A percentile compares a stretch with the other conserved stretches of the same genome.
Evolutionary conservation across 2,329 filamentous ascomycete species (phyloP).

Genomic region (Exophiala mesophila): DNA sequence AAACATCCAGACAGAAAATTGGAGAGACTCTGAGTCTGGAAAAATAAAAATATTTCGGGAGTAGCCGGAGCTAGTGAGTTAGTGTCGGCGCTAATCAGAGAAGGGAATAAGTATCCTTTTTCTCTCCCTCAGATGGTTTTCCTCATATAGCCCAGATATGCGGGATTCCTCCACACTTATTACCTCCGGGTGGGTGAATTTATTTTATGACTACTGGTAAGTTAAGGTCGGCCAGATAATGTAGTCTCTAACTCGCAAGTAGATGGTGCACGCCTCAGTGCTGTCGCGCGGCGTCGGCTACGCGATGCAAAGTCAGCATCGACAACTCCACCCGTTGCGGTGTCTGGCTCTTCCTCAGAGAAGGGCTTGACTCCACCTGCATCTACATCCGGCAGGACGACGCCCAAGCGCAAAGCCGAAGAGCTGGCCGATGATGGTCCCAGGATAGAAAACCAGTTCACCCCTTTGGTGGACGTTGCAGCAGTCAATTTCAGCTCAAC

Average conservation of each 20-base stretch:
- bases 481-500: conserved; percentile 20
- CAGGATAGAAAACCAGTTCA: conserved; percentile 18
- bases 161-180: no score
- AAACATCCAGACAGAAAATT: no score
- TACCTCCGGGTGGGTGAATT: no score
- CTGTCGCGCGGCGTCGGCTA: conserved; percentile 18
- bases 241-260: neutral
- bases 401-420: neutral
- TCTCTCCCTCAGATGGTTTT: no score
- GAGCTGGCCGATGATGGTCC: conserved; percentile 1
- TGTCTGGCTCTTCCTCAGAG: conserved; percentile 1
- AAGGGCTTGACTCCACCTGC: neutral
- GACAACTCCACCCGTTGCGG: conserved; percentile 2
- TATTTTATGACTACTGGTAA: no score
- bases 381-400: neutral
- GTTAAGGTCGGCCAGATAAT: no score
- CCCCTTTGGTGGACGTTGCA: conserved; percentile 17
- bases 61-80: neutral
- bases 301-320: conserved; percentile 11
- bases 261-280: conserved; percentile 20
- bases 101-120: no score
- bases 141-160: no score
- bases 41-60: conserved; percentile 3
- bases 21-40: no score
- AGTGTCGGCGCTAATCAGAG: conserved; percentile 1